Percentiles rank a stretch among this genome's conserved stretches.
These are phyloP conservation scores for Acrocalymma vagum DNA, from an alignment of 2,329 filamentous ascomycete species.

Conservation along the genomic window DNA sequence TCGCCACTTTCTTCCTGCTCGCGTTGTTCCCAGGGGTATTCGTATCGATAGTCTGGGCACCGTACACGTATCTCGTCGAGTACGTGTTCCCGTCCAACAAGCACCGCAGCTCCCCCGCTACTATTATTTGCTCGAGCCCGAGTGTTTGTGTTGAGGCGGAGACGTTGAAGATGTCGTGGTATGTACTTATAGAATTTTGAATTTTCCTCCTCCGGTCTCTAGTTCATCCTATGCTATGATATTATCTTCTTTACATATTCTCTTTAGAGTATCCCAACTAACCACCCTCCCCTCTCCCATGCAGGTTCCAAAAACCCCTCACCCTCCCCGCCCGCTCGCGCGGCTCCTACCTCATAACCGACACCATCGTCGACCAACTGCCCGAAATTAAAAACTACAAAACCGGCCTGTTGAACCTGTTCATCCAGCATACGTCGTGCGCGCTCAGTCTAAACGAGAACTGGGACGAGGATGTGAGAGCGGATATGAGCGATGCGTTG, in stretches of 20 bases:
- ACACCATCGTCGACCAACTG: conserved; percentile 73
- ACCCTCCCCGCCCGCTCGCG: conserved; percentile 78
- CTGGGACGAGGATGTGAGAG: conserved; percentile 82
- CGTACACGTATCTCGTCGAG: conserved; percentile 36
- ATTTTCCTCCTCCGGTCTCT: too few relatives aligned
- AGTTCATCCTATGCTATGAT: too few relatives aligned
- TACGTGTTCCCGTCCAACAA: conserved; percentile 34
- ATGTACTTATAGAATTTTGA: too few relatives aligned
- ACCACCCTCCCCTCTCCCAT: background rate
- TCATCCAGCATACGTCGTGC: conserved; percentile 94
- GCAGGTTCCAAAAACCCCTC: conserved; percentile 79
- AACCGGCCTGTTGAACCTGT: conserved; percentile 77
- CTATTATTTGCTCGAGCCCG: conserved; percentile 33
- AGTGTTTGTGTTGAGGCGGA: conserved; percentile 32
- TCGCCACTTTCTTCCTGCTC: conserved; percentile 58
- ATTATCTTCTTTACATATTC: too few relatives aligned
- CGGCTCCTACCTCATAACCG: conserved; percentile 90
- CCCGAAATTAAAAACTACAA: conserved; percentile 87
- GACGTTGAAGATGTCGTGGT: conserved; percentile 43
- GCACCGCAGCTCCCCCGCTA: conserved; percentile 22
- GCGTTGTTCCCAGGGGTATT: conserved; percentile 60
- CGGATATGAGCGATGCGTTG: conserved; percentile 92
- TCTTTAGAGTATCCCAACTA: too few relatives aligned
- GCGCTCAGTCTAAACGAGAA: conserved; percentile 95
- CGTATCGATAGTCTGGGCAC: conserved; percentile 49